Conservation (phyloP, 1,139 yeast species). For the Hyphopichia fennica region DNA sequence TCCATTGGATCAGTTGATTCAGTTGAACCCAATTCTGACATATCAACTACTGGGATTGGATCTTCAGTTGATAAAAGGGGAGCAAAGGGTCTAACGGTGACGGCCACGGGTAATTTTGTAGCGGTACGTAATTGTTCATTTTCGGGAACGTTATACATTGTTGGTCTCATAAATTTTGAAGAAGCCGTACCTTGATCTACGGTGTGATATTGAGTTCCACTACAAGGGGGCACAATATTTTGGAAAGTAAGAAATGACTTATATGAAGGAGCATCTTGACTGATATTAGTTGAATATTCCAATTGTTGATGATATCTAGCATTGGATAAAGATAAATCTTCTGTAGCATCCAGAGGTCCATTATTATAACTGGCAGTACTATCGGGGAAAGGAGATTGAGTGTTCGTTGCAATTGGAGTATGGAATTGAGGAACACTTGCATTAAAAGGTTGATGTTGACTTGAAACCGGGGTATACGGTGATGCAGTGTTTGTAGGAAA, state of each 20-base stretch:
- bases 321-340: conserved; percentile 49
- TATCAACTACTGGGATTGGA: conserved; percentile 69
- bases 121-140: conserved; percentile 68
- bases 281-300: conserved; percentile 35
- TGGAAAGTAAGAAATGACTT: conserved; percentile 67
- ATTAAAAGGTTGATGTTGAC: neutral
- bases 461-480: conserved; percentile 1
- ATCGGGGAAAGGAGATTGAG: conserved; percentile 1
- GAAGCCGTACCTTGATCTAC: conserved; percentile 84
- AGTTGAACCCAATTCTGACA: conserved; percentile 36
- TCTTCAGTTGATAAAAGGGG: conserved; percentile 48
- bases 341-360: neutral
- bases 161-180: conserved; percentile 73
- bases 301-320: conserved; percentile 57
- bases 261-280: conserved; percentile 17
- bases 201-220: conserved; percentile 69
- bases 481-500: conserved; percentile 2
- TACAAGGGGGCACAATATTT: conserved; percentile 77
- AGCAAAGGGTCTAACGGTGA: conserved; percentile 85
- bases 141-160: conserved; percentile 84
- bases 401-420: conserved; percentile 6
- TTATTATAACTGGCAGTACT: neutral
- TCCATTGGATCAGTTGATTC: conserved; percentile 30
- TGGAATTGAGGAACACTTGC: neutral
- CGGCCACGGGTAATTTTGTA: conserved; percentile 78